Evolutionary conservation across 805 yeast genomes (phyloP).

Genomic region (Blastobotrys attinorum): DNA sequence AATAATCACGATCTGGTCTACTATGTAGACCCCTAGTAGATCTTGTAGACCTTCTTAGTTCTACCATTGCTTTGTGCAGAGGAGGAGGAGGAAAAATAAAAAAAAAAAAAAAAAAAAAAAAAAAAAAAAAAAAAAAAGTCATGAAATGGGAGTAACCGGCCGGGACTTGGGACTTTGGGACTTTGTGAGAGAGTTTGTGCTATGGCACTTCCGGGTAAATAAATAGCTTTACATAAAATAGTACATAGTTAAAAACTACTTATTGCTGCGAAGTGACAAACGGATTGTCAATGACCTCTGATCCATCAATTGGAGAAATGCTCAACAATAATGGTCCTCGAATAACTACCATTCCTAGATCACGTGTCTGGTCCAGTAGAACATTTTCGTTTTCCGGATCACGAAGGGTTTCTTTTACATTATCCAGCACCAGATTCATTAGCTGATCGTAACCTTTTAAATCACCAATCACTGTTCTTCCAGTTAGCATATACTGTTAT

Average conservation of each 20-base stretch:
- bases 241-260: too few relatives aligned
- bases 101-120: background rate
- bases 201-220: too few relatives aligned
- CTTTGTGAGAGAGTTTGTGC: too few relatives aligned
- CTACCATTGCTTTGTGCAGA: background rate
- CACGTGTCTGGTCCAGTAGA: conserved; percentile 51
- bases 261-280: conserved; percentile 31
- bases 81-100: background rate
- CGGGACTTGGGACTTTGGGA: too few relatives aligned
- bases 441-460: conserved; percentile 92
- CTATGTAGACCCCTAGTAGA: conserved; percentile 33
- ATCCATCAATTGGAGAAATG: conserved; percentile 62
- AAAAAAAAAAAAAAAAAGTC: too few relatives aligned
- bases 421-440: conserved; percentile 71
- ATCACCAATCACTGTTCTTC: conserved; percentile 53
- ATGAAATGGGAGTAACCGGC: too few relatives aligned
- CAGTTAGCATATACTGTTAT: too few relatives aligned
- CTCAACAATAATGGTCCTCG: conserved; percentile 77
- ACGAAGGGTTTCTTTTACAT: conserved; percentile 55
- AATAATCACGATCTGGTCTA: conserved; percentile 10
- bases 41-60: conserved; percentile 33
- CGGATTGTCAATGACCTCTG: conserved; percentile 64
- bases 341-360: conserved; percentile 70
- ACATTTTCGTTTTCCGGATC: conserved; percentile 58
- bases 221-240: too few relatives aligned